Evolutionary conservation across 345 rosid species (phyloP).

Genomic region (Crucihimalaya himalaica): DNA sequence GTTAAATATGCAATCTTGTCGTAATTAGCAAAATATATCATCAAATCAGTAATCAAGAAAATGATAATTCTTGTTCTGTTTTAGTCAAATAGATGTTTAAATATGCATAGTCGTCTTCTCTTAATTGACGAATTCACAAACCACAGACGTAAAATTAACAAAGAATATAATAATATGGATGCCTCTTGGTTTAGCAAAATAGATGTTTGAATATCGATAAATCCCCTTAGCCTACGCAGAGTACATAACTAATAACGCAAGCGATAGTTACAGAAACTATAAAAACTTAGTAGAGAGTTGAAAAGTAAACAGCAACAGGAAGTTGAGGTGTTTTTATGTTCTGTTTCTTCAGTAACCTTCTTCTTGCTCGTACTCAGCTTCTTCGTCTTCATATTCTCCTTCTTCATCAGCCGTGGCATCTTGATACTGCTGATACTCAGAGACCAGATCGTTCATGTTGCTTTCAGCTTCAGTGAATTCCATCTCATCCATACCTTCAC

Average conservation of each 20-base stretch:
- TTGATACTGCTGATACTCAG: conserved; percentile 78
- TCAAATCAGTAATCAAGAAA: too few relatives aligned
- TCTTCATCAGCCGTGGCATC: conserved; percentile 82
- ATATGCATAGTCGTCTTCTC: too few relatives aligned
- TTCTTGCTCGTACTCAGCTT: conserved; percentile 44
- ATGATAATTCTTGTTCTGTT: too few relatives aligned
- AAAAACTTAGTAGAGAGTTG: conserved; percentile 18
- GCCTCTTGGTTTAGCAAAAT: not conserved
- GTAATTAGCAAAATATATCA: too few relatives aligned
- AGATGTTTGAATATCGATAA: conserved; percentile 11
- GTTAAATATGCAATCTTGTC: too few relatives aligned
- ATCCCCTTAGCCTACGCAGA: conserved; percentile 14
- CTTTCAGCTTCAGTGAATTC: conserved; percentile 75
- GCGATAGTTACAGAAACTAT: conserved; percentile 34
- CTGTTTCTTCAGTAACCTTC: conserved; percentile 34
- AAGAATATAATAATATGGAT: not conserved
- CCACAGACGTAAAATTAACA: not conserved
- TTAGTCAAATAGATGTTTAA: too few relatives aligned
- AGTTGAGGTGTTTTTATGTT: conserved; percentile 28
- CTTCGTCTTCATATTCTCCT: conserved; percentile 55
- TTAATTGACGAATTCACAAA: too few relatives aligned
- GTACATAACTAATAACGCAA: conserved; percentile 16
- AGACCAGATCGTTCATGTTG: conserved; percentile 77
- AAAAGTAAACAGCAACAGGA: conserved; percentile 34
- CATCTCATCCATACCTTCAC: conserved; percentile 79